Base-by-base conservation (phyloP, 2,329 filamentous ascomycete species). In the Juglanconis juglandina region DNA sequence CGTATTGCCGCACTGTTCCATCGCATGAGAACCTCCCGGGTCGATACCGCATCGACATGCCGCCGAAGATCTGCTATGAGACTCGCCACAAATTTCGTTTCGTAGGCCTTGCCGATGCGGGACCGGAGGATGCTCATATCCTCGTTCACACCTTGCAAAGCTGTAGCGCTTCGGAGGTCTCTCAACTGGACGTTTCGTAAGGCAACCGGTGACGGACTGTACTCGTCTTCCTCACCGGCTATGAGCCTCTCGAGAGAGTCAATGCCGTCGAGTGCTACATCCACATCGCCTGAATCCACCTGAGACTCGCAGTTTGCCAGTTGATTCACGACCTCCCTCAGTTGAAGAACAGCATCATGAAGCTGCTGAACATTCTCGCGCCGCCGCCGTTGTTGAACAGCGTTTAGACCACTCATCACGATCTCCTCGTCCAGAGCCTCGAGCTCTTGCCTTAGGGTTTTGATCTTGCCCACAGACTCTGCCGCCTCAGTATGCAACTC, bases 401-500 rank as follows among this genome's bases (percentile, higher is more conserved):
- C 88, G 66, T 95, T 88, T 35, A 99, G 74, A 0, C 95, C 95
- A 35, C 87, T 91, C 3, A 91, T 78, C 1, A 92, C 94, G 73
- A 98, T 91, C 67, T 97, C 92, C 59, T 89, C 82, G 70, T 99
- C 95, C 5, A 99, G 80, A 44, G 86, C 86, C 61, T 87, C 82
- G 0, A 99, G 78, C 69, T 98, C 94, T 67, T 87, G 85, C 60
- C 95, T 83, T 46, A 99, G 73, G 0, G 83, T 81, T 70, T 92
- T 92, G 61, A 99, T 99, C 63, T 90, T 87, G 8, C 88, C 82
- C 2, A 99, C 93, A 2, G 94, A 98, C 60, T 96, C 91, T 10
- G 92, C 89, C 6, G 95, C 93, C 73, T 99, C 95, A 0, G 89
- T 89, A 71, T 99, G 94, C 10, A 99, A 79, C 71, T 97, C 92